Percentiles rank a stretch among this genome's conserved stretches.
Evolutionary conservation across 2,329 filamentous ascomycete species (phyloP).

Genomic region (Pseudogymnoascus sp.): DNA sequence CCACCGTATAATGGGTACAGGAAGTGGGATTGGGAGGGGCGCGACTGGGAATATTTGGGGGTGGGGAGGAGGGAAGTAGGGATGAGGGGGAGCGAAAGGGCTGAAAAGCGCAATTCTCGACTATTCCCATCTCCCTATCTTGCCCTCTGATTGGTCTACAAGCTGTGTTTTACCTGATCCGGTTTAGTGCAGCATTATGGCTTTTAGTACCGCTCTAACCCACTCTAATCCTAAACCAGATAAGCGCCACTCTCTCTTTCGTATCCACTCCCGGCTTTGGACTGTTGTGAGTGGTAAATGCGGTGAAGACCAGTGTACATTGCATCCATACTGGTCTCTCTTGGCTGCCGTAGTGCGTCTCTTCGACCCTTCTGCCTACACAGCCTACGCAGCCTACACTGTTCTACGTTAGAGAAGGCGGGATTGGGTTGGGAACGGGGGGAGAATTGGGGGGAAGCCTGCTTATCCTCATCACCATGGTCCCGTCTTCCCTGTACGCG

Average conservation of each 20-base stretch:
- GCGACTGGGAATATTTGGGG: neutral
- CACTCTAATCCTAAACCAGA: too few relatives aligned
- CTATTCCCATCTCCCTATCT: neutral
- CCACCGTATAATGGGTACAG: neutral
- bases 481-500: neutral
- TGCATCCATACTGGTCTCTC: neutral
- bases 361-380: neutral
- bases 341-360: neutral
- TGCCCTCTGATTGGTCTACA: neutral
- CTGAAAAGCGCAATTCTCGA: neutral
- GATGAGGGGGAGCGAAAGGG: neutral
- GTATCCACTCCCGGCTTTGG: neutral
- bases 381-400: neutral
- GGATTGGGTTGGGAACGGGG: neutral
- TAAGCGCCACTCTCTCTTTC: neutral
- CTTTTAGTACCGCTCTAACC: too few relatives aligned
- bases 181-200: neutral
- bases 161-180: neutral
- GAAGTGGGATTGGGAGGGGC: constrained; percentile 3
- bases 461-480: neutral
- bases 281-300: neutral
- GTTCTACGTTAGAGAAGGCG: neutral
- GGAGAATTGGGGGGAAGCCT: neutral
- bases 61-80: neutral
- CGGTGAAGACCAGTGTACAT: too few relatives aligned